Evolutionary conservation across 345 rosid species (phyloP).

Genomic region (Mangifera indica): DNA sequence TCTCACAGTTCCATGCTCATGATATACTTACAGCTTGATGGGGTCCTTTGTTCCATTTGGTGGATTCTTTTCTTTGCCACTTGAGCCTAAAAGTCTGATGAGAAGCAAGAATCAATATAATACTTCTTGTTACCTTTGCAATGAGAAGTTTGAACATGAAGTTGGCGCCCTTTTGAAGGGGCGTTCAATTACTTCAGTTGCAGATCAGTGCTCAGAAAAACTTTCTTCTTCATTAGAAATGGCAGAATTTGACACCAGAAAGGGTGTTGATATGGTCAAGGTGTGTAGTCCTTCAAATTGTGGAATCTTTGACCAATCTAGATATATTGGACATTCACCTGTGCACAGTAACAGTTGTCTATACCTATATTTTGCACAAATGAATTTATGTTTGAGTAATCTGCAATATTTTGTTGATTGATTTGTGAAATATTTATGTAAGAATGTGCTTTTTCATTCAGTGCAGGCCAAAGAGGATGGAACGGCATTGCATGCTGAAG

Average conservation of each 20-base stretch:
- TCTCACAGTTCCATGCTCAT: constrained; percentile 45
- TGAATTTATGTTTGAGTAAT: not conserved
- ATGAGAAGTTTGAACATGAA: constrained; percentile 62
- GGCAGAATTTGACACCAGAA: constrained; percentile 36
- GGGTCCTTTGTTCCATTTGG: constrained; percentile 75
- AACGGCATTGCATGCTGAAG: constrained; percentile 30
- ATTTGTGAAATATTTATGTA: constrained; percentile 28
- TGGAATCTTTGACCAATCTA: constrained; percentile 9
- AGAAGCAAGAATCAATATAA: constrained; percentile 31
- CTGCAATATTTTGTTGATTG: constrained; percentile 7
- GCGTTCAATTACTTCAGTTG: constrained; percentile 35
- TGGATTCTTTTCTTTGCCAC: constrained; percentile 60
- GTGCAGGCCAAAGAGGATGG: constrained; percentile 63
- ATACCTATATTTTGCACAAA: not conserved
- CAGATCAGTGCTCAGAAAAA: constrained; percentile 41
- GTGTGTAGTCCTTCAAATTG: constrained; percentile 34
- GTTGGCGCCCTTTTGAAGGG: constrained; percentile 36
- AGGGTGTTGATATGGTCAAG: constrained; percentile 36
- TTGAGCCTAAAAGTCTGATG: constrained; percentile 42
- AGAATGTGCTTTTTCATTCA: constrained; percentile 40
- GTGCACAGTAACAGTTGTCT: not conserved
- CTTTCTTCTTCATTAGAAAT: constrained; percentile 53
- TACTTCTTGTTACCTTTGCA: constrained; percentile 55
- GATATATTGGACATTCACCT: not conserved
- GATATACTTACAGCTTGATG: constrained; percentile 61